phyloP scores from a whole-genome alignment of 352 stramenopile species.

The Phytophthora tubulina region DNA sequence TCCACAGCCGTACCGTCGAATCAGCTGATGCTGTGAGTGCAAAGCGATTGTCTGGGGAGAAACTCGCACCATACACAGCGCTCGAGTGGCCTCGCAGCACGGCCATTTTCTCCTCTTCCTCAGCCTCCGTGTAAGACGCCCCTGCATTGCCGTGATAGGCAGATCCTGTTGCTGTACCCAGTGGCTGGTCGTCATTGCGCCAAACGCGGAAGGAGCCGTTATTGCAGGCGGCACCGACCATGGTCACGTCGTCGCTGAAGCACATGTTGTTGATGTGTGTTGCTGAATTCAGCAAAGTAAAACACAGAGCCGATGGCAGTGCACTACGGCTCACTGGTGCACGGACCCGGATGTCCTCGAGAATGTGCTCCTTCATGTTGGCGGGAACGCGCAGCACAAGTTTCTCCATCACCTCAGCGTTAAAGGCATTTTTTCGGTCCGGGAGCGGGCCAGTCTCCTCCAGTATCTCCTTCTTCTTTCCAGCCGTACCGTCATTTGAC shows the following conservation, averaged over 20 bases:
- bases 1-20: slow-evolving; percentile 88
- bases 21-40: slow-evolving; percentile 85
- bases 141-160: slow-evolving; percentile 58
- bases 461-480: slow-evolving; percentile 64
- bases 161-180: slow-evolving; percentile 73
- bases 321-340: slow-evolving; percentile 59
- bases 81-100: slow-evolving; percentile 80
- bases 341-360: slow-evolving; percentile 72
- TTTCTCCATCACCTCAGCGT: slow-evolving; percentile 81
- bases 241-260: slow-evolving; percentile 82
- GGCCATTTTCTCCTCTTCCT: slow-evolving; percentile 77
- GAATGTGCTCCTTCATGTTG: slow-evolving; percentile 71
- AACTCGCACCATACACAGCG: slow-evolving; percentile 87
- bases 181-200: slow-evolving; percentile 81
- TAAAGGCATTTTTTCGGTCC: slow-evolving; percentile 75
- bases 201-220: slow-evolving; percentile 84
- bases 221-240: slow-evolving; percentile 78
- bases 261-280: slow-evolving; percentile 85
- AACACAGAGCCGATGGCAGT: slow-evolving; percentile 78
- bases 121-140: slow-evolving; percentile 48
- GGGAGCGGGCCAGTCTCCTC: slow-evolving; percentile 71
- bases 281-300: slow-evolving; percentile 83
- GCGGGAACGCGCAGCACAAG: slow-evolving; percentile 75
- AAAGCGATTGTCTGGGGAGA: slow-evolving; percentile 89
- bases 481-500: slow-evolving; percentile 35